Conservation (phyloP, 108 stramenopile genomes). For the Poteriospumella lacustris region DNA sequence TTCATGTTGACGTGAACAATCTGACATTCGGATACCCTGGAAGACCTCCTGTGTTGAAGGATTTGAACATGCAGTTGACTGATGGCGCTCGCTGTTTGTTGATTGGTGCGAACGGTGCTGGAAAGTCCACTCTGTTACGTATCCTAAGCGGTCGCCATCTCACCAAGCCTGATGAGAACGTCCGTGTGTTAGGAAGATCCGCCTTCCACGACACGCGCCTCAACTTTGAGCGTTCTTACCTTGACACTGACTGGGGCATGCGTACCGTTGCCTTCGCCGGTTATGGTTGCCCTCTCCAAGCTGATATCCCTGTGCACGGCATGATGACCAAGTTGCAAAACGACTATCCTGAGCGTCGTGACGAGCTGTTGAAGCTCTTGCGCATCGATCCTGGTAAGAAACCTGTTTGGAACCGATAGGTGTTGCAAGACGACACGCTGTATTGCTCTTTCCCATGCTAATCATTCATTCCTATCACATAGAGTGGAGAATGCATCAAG, state of each 20-base stretch:
- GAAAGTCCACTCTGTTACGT: slow-evolving; percentile 83
- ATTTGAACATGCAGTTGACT: slow-evolving; percentile 26
- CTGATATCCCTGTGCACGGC: slow-evolving; percentile 79
- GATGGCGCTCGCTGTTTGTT: slow-evolving; percentile 20
- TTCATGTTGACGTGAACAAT: slow-evolving; percentile 27
- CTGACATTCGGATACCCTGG: slow-evolving; percentile 26
- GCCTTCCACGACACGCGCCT: slow-evolving; percentile 86
- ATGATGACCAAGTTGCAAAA: slow-evolving; percentile 95
- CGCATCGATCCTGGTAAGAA: slow-evolving; percentile 91
- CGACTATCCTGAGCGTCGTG: slow-evolving; percentile 85
- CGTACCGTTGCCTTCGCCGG: slow-evolving; percentile 94
- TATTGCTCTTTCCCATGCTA: no score
- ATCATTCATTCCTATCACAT: no score
- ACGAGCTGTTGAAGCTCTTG: slow-evolving; percentile 83
- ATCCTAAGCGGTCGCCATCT: slow-evolving; percentile 86
- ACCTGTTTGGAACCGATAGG: no score
- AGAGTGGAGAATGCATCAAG: slow-evolving; percentile 94
- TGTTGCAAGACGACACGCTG: no score
- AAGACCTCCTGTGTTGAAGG: not conserved
- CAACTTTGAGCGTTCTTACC: slow-evolving; percentile 83
- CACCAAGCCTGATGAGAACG: slow-evolving; percentile 59
- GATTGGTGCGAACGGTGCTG: slow-evolving; percentile 43
- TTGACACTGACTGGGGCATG: slow-evolving; percentile 95
- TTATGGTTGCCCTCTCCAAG: slow-evolving; percentile 60
- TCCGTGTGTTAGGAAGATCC: slow-evolving; percentile 75